Percentiles rank a stretch among this genome's conserved stretches.
These are phyloP conservation scores for Jacaranda copaia DNA, from an alignment of 257 asterid species.

Conservation along the genomic window DNA sequence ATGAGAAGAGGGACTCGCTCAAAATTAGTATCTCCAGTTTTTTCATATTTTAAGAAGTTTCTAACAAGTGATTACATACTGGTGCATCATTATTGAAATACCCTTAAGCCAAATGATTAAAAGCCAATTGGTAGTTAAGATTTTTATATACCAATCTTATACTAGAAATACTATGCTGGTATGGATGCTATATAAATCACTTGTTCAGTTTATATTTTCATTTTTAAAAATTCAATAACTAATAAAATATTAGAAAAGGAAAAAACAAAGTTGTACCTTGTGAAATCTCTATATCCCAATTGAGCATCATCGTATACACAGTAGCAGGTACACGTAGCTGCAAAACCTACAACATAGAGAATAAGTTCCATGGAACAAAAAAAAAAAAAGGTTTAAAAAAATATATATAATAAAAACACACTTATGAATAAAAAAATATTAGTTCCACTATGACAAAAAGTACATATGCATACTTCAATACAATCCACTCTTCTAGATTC, in stretches of 20 bases:
- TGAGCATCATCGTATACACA: too few species aligned
- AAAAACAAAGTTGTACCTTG: not conserved
- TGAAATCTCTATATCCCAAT: too few species aligned
- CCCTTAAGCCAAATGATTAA: not conserved
- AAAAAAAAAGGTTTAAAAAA: too few species aligned
- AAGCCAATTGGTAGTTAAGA: not conserved
- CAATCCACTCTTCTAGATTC: too few species aligned
- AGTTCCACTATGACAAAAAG: too few species aligned
- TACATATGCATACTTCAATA: too few species aligned
- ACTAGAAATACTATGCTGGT: not conserved
- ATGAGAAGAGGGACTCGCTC: too few species aligned
- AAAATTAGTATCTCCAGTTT: not conserved
- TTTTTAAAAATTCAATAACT: not conserved
- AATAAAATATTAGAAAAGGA: not conserved
- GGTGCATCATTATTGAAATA: not conserved
- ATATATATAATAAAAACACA: too few species aligned
- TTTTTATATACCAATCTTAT: not conserved
- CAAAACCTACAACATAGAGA: too few species aligned
- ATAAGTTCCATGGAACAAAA: too few species aligned
- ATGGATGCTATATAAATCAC: conserved; percentile 14
- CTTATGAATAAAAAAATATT: too few species aligned
- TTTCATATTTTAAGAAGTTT: not conserved
- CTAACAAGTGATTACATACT: not conserved
- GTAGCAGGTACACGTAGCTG: too few species aligned
- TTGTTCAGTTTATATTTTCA: not conserved